Base-by-base conservation (phyloP, 768 basidiomycete genomes). In the Macrocybe gigantea region DNA sequence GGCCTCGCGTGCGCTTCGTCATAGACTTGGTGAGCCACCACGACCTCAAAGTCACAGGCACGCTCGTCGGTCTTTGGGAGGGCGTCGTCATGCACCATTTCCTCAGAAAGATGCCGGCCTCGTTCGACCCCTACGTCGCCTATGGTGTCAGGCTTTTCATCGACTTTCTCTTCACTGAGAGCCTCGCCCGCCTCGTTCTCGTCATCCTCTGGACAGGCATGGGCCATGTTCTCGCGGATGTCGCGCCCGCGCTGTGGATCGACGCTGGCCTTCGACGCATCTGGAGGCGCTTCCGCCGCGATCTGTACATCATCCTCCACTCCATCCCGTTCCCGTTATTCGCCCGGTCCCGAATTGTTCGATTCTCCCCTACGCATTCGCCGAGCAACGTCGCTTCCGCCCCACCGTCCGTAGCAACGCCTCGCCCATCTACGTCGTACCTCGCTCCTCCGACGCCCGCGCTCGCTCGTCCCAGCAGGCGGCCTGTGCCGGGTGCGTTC, bases 61-160 rank as follows among this genome's bases (percentile, higher is more conserved):
- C 82, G 10, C 73, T 89, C 48, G 70, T 90, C 45, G 88, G 87
- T 6, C 13, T 60, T 29, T 60, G 59, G 59, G 59, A 60, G 45
- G 59, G 59, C 41, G 75, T 85, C 22, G 79, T 88, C 34, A 70
- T 87, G 47, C 77, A 80, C 36, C 87, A 88, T 55, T 88, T 86
- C 61, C 63, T 85, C 53, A 75, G 75, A 51, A 84, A 84, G 29
- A 33, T 33, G 64, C 83, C 85, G 32, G 57, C 58, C 32, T 85
- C 85, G 0, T 69, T 72, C 48, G 86, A 88, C 62, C 86, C 85
- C 6, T 86, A 82, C 62, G 65, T 88, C 46, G 83, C 77, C 10
- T 78, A 80, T 50, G 81, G 67, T 33, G 76, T 87, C 44, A 72
- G 88, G n/a, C 72, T 88, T 47, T 80, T 85, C 57, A 67, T 86